These are phyloP conservation scores for Arabidopsis lyrata DNA, from an alignment of 441 rosid genomes.

Conservation along the genomic window DNA sequence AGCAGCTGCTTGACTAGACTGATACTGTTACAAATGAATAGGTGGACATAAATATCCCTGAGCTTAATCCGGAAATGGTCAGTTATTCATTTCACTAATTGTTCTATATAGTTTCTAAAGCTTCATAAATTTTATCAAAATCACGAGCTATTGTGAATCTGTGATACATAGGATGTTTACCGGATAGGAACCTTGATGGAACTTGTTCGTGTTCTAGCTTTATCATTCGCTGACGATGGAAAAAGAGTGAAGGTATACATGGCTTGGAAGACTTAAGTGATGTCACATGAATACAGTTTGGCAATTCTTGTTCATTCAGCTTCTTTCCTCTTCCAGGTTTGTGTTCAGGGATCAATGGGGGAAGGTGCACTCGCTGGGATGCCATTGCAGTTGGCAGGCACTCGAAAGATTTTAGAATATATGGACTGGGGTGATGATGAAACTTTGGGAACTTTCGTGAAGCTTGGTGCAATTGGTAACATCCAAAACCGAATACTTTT, in stretches of 20 bases:
- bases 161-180: conserved; percentile 82
- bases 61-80: conserved; percentile 96
- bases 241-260: conserved; percentile 82
- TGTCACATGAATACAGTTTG: neutral
- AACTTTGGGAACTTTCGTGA: conserved; percentile 80
- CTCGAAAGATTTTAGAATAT: conserved; percentile 84
- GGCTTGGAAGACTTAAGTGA: neutral
- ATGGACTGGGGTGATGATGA: conserved; percentile 97
- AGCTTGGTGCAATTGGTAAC: conserved; percentile 90
- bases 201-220: conserved; percentile 84
- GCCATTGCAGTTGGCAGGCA: conserved; percentile 96
- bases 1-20: conserved; percentile 20
- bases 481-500: conserved; percentile 11
- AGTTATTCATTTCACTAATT: conserved; percentile 28
- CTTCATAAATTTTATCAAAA: conserved; percentile 13
- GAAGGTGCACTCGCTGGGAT: conserved; percentile 96
- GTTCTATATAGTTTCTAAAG: neutral
- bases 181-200: conserved; percentile 97
- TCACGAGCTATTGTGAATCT: conserved; percentile 42
- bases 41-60: conserved; percentile 96
- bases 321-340: conserved; percentile 62
- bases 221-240: conserved; percentile 95
- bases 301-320: conserved; percentile 26
- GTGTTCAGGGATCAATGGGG: conserved; percentile 99
- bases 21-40: conserved; percentile 47